A percentile compares a stretch with the other conserved stretches of the same genome.
These are phyloP conservation scores for Colletotrichum sp. DNA, from an alignment of 2,329 filamentous ascomycete genomes.

Conservation along the genomic window DNA sequence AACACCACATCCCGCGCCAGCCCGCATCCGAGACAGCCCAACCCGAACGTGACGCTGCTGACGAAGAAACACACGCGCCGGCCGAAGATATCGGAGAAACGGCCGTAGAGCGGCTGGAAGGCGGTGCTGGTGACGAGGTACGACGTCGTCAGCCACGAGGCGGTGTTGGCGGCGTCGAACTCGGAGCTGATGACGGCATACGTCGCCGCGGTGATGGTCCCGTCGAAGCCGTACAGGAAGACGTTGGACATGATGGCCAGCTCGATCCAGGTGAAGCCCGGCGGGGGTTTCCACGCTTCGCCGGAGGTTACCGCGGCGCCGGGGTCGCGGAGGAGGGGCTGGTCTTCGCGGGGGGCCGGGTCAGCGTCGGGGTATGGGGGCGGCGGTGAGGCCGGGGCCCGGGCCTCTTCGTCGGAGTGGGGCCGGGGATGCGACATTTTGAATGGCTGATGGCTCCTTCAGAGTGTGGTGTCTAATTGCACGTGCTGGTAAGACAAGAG, in stretches of 20 bases:
- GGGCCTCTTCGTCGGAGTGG: conserved; percentile 7
- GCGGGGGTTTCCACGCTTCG: conserved; percentile 50
- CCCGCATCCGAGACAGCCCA: conserved; percentile 70
- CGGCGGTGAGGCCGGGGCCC: background rate
- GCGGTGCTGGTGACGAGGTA: conserved; percentile 75
- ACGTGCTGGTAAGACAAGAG: background rate
- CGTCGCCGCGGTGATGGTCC: conserved; percentile 75
- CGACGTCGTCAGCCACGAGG: conserved; percentile 77
- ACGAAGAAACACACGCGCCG: conserved; percentile 67
- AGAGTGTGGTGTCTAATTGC: background rate
- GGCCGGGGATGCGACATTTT: background rate
- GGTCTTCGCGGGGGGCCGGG: conserved; percentile 19
- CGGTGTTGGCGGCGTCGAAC: conserved; percentile 73
- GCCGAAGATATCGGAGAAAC: conserved; percentile 73
- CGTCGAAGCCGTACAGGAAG: conserved; percentile 72
- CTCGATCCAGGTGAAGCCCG: conserved; percentile 63
- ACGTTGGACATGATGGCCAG: conserved; percentile 69
- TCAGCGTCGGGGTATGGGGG: background rate
- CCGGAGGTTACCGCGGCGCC: background rate
- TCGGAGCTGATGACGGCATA: conserved; percentile 79
- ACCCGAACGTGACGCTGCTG: conserved; percentile 65
- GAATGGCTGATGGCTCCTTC: background rate
- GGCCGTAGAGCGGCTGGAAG: conserved; percentile 74
- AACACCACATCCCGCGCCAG: conserved; percentile 61
- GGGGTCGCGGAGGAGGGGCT: conserved; percentile 26